phyloP scores from a whole-genome alignment of 140 eudicot genomes.

The Flaveria floridana region DNA sequence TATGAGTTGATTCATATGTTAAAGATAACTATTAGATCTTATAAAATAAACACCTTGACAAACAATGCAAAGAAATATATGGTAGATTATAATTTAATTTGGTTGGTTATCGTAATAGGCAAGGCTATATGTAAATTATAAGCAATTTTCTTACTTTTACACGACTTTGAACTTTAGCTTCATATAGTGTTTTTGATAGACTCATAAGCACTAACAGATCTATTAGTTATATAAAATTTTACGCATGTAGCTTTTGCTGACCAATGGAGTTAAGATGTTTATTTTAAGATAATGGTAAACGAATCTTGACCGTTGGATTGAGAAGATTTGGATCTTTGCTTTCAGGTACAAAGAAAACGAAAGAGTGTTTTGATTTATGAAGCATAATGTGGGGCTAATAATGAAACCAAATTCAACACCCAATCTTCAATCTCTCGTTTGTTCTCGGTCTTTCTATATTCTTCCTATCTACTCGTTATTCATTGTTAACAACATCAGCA shows the following conservation, averaged over 20 bases:
- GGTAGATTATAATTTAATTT: no score
- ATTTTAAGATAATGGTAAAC: background rate
- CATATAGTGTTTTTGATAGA: background rate
- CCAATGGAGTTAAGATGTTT: background rate
- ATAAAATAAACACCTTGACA: no score
- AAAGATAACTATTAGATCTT: background rate
- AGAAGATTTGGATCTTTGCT: background rate
- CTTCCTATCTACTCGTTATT: no score
- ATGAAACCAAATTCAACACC: slow-evolving; percentile 8
- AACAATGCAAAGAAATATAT: no score
- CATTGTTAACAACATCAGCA: no score
- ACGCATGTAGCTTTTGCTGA: background rate
- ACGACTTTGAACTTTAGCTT: background rate
- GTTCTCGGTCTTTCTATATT: background rate
- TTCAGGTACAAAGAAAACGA: background rate
- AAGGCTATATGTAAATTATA: no score
- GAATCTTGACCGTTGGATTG: background rate
- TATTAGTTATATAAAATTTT: no score
- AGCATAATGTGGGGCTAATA: background rate
- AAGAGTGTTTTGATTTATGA: background rate
- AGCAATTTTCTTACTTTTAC: background rate
- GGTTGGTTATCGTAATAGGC: no score
- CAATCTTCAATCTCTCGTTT: background rate
- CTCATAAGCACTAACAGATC: background rate
- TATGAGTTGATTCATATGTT: background rate